Conservation (phyloP, 108 stramenopile genomes). For the Schizochytrium sp. region DNA sequence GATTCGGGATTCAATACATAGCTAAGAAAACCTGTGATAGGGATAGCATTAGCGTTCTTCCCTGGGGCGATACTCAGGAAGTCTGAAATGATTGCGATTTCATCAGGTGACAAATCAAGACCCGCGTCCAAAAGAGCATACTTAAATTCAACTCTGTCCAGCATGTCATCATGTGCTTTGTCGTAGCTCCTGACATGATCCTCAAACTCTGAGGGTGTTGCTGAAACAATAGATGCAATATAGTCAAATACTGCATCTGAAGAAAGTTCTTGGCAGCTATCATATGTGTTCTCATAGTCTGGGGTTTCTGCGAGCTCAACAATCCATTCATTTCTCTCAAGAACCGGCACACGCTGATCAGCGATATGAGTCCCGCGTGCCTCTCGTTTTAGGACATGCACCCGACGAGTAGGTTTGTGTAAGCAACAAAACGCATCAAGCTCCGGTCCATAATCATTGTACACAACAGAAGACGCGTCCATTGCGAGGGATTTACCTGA, state of each 20-base stretch:
- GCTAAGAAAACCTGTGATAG: background rate
- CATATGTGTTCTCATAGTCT: background rate
- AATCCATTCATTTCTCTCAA: conserved; percentile 22
- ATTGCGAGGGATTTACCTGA: conserved; percentile 32
- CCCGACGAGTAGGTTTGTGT: background rate
- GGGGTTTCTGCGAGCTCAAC: background rate
- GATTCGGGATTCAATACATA: background rate
- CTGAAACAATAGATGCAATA: background rate
- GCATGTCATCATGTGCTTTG: background rate
- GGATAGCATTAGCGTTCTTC: background rate
- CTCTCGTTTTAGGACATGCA: background rate
- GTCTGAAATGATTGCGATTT: background rate
- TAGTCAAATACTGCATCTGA: background rate
- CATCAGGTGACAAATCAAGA: background rate
- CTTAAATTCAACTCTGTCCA: conserved; percentile 18
- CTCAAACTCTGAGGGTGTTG: background rate
- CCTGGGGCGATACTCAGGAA: background rate
- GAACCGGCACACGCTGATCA: background rate
- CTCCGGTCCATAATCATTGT: conserved; percentile 51
- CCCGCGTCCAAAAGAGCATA: background rate
- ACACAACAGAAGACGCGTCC: conserved; percentile 35
- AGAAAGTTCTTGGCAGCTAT: background rate
- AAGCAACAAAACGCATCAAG: conserved; percentile 27
- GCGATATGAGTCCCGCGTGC: background rate
- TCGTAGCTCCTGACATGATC: background rate